A percentile compares a stretch with the other conserved stretches of the same genome.
Conservation (phyloP, 176 grass and related monocot species). For the Paspalum vaginatum region DNA sequence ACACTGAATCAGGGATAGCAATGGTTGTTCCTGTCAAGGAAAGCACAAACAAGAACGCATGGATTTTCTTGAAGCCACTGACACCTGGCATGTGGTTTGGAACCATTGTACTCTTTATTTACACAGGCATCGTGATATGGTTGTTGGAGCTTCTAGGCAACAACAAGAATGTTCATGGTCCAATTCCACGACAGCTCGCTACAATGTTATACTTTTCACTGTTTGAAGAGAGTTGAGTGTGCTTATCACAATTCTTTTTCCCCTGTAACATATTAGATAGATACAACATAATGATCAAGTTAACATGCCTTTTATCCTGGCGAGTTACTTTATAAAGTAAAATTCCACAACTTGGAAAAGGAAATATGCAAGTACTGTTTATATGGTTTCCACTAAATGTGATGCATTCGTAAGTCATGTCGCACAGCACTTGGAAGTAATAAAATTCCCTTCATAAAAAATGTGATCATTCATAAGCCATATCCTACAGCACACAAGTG, state of each 20-base stretch:
- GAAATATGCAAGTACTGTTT: neutral
- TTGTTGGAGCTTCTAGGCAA: slow-evolving; percentile 52
- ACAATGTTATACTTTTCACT: slow-evolving; percentile 49
- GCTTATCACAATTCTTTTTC: neutral
- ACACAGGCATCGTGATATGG: slow-evolving; percentile 54
- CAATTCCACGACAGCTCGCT: slow-evolving; percentile 11
- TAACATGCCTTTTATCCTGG: neutral
- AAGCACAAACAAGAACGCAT: slow-evolving; percentile 25
- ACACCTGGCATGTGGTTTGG: slow-evolving; percentile 51
- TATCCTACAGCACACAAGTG: slow-evolving; percentile 6
- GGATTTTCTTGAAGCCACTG: slow-evolving; percentile 66
- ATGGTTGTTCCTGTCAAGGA: slow-evolving; percentile 56
- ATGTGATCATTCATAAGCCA: neutral
- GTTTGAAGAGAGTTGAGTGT: slow-evolving; percentile 50
- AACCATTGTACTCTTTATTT: slow-evolving; percentile 47
- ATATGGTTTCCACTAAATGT: neutral
- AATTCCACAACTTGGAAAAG: neutral
- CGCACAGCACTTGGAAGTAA: no score
- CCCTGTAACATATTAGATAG: neutral
- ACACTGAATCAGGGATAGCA: slow-evolving; percentile 52
- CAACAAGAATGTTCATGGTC: neutral
- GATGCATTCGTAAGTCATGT: neutral
- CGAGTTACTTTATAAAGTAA: neutral
- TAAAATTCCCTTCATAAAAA: neutral
- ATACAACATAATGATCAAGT: neutral